Percentiles rank a stretch among this genome's conserved stretches.
Evolutionary conservation across 345 rosid genomes (phyloP).

Genomic region (Gossypium thurberi): DNA sequence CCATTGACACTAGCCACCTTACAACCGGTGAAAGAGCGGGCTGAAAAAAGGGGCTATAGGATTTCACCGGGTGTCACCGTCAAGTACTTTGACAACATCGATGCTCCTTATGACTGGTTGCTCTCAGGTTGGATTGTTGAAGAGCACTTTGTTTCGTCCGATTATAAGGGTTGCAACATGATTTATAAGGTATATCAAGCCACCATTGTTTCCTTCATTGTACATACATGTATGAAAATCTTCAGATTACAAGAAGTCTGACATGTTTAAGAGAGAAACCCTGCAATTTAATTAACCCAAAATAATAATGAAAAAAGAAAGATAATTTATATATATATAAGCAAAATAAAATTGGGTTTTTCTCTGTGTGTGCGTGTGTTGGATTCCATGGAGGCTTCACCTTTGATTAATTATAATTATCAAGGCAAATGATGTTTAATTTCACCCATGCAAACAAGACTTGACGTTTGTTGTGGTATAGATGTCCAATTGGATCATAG

Average conservation of each 20-base stretch:
- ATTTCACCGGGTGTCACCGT: background rate
- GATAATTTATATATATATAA: no score
- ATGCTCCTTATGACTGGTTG: background rate
- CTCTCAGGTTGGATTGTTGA: conserved; percentile 16
- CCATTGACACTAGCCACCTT: background rate
- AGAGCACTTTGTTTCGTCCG: background rate
- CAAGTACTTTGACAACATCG: background rate
- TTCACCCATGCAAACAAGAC: conserved; percentile 7
- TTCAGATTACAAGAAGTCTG: background rate
- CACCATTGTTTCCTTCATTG: background rate
- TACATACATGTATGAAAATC: background rate
- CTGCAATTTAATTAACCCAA: background rate
- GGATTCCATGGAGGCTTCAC: background rate
- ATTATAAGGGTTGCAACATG: background rate
- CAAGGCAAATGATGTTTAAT: background rate
- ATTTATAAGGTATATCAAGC: background rate
- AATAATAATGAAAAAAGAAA: background rate
- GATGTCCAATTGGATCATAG: conserved; percentile 18
- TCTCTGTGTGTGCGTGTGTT: background rate
- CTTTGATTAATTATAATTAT: background rate
- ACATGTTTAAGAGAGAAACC: background rate
- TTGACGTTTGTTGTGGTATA: conserved; percentile 8
- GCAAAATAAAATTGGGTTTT: no score
- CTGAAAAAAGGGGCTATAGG: fast-evolving
- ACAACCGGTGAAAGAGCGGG: background rate